Evolutionary conservation across 2,329 filamentous ascomycete species (phyloP), one percentile per base, ranked within the genome.

Genomic region (Cercospora sp.): DNA sequence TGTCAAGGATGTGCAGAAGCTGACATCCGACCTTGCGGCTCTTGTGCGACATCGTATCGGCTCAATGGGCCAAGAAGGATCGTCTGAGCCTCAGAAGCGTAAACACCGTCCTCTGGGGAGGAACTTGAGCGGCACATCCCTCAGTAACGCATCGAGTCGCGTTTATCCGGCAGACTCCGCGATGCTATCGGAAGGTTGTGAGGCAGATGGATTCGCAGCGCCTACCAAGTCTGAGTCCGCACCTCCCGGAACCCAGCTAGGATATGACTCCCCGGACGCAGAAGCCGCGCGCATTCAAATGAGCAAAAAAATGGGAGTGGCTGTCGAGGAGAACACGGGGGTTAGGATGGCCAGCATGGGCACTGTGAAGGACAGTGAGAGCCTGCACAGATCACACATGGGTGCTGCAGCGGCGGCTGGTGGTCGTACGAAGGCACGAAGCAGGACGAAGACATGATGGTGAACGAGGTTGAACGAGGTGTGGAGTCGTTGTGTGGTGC

Each of bases 171-270:
- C 68, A 42, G 63, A 64, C 20, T 61, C 42, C 57, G 66, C 63
- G 18, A 65, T 69, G 5, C 31, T 60, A 8, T 67, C 71, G 23
- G 64, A 67, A 10, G 59, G 67, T 20, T 71, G 69, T 10, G 66
- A 65, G 31, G 69, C 70, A 3, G 73, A 75, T 65, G 73, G 71
- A 28, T 73, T 70, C 59, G 45, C 57, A 48, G 60, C 60, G n/a
- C 60, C 53, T 30, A 53, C 60, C 26, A 72, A 72, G 12, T 67
- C 62, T 18, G 61, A 64, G 12, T 55, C 60, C 36, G 65, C 69
- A 30, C 71, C 75, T 13, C 74, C 74, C 7, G 73, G 77, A 62
- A 79, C 78, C 53, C 77, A 79, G 68, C 73, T 80, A 20, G 77
- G 74, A 0, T 80, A 80, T 60, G 77, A 78, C 26, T 74, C 71